phyloP scores from a whole-genome alignment of 1,284 basidiomycete species.

The Fomitopsis palustris region DNA sequence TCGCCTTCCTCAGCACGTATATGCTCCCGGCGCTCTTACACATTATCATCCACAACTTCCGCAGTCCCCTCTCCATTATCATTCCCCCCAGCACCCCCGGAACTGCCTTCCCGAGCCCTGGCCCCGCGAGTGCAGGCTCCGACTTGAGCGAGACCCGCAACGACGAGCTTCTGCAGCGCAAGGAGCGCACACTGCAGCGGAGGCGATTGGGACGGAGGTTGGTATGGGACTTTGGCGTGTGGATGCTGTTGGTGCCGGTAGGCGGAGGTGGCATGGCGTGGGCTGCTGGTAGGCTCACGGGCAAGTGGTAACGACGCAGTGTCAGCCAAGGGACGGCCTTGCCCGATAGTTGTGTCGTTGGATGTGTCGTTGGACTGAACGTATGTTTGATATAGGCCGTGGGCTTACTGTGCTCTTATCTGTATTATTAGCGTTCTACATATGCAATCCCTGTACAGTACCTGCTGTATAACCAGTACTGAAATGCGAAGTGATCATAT shows the following conservation, averaged over 20 bases:
- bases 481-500: neutral
- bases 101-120: slow-evolving; percentile 15
- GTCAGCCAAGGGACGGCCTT: neutral
- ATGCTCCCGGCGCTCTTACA: slow-evolving; percentile 58
- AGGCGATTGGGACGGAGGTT: slow-evolving; percentile 59
- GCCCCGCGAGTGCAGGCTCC: slow-evolving; percentile 22
- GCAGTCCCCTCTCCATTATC: slow-evolving; percentile 64
- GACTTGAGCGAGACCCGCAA: slow-evolving; percentile 28
- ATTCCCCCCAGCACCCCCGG: slow-evolving; percentile 42
- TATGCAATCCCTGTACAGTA: neutral
- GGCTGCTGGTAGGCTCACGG: slow-evolving; percentile 43
- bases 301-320: slow-evolving; percentile 33
- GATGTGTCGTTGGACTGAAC: neutral
- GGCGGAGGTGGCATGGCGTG: slow-evolving; percentile 51
- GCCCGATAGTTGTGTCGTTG: neutral
- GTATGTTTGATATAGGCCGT: neutral
- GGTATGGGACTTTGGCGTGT: slow-evolving; percentile 70
- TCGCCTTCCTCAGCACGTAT: slow-evolving; percentile 53
- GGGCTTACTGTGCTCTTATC: neutral
- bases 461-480: neutral
- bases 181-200: slow-evolving; percentile 69
- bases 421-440: slow-evolving; percentile 4
- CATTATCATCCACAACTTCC: slow-evolving; percentile 65
- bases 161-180: slow-evolving; percentile 69
- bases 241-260: slow-evolving; percentile 55